A percentile compares a stretch with the other conserved stretches of the same genome.
Conservation (phyloP, 2,329 filamentous ascomycete genomes). For the Ophiostoma triangulosporum region DNA sequence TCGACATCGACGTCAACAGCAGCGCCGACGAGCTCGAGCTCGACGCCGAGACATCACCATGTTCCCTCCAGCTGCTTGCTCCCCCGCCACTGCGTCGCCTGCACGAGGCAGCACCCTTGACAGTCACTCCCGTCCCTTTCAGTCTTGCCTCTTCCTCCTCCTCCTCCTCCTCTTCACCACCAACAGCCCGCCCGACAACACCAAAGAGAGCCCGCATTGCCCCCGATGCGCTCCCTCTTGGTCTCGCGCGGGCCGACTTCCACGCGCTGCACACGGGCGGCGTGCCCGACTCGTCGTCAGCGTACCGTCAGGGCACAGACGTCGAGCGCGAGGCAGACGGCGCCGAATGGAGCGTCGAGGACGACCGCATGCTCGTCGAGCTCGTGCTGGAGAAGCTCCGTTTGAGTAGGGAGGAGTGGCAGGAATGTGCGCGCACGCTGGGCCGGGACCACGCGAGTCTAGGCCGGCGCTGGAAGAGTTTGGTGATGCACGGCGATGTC, state of each 20-base stretch:
- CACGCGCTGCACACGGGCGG: slow-evolving; percentile 31
- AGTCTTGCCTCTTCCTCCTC: not conserved
- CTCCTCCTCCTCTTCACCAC: slow-evolving; percentile 13
- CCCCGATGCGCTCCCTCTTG: slow-evolving; percentile 45
- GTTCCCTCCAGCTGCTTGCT: slow-evolving; percentile 1
- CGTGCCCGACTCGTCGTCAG: slow-evolving; percentile 15
- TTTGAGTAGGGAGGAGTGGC: slow-evolving; percentile 51
- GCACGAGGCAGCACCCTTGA: not conserved
- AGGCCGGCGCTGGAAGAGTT: slow-evolving; percentile 47
- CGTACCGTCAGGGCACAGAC: slow-evolving; percentile 20
- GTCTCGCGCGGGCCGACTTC: slow-evolving; percentile 44
- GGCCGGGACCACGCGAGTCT: slow-evolving; percentile 45
- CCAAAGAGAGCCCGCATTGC: slow-evolving; percentile 48
- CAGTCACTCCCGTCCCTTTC: not conserved
- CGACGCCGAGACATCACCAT: slow-evolving; percentile 11
- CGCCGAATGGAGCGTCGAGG: slow-evolving; percentile 45
- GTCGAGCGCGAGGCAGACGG: slow-evolving; percentile 32
- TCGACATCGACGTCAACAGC: slow-evolving; percentile 27
- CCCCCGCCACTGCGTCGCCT: not conserved
- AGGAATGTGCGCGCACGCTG: slow-evolving; percentile 50
- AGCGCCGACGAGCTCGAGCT: slow-evolving; percentile 14
- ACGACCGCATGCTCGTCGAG: slow-evolving; percentile 53
- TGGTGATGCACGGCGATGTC: slow-evolving; percentile 45
- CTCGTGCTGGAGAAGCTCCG: slow-evolving; percentile 53
- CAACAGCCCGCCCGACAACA: slow-evolving; percentile 29